Base-by-base conservation (phyloP, 2,329 filamentous ascomycete species). In the Talaromyces sp. region DNA sequence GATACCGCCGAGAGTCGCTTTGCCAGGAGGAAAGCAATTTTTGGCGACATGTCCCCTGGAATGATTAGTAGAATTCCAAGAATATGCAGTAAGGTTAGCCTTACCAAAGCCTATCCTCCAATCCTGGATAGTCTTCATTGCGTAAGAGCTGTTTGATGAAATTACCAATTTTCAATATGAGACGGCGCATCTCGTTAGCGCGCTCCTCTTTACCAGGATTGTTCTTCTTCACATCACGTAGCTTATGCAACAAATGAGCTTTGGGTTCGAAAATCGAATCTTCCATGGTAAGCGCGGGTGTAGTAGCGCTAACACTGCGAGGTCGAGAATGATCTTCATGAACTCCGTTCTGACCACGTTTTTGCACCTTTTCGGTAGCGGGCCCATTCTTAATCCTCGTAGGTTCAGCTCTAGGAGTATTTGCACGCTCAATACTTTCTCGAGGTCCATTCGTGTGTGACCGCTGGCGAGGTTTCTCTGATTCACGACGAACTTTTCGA, bases 11-110 rank as follows among this genome's bases (percentile, higher is more conserved):
- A 74, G 74, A 61, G 70, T 72, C 35, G 71, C 72, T 6, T 79
- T 77, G 66, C 79, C 78, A 67, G 80, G 80, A 16, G 79, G 77
- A 78, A 79, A 81, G 65, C 80, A 79, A 25, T 76, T 75, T 21
- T 72, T 68, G 18, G 76, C 75, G 55, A 79, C 78, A 65, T 78
- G 79, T 61, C 77, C 75, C 79, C 79, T 81, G 37, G 39, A 18
- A 42, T 61, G 48, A 66, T 78, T 65, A 76, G 70, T 59, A 65
- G 44, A 55, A 23, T n/a, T 60, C 44, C 18, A n/a, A 25, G 55
- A 31, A 25, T 8, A 40, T 7, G 31, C 5, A 61, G 18, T 2
- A 16, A 23, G 18, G 28, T 31, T 52, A 64, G 37, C 73, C 75
- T 67, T 75, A 80, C 79, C 79, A 81, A 60, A 81, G 70, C 59